Conservation (phyloP, 169 alveolate genomes). For the Eimeria necatrix region DNA sequence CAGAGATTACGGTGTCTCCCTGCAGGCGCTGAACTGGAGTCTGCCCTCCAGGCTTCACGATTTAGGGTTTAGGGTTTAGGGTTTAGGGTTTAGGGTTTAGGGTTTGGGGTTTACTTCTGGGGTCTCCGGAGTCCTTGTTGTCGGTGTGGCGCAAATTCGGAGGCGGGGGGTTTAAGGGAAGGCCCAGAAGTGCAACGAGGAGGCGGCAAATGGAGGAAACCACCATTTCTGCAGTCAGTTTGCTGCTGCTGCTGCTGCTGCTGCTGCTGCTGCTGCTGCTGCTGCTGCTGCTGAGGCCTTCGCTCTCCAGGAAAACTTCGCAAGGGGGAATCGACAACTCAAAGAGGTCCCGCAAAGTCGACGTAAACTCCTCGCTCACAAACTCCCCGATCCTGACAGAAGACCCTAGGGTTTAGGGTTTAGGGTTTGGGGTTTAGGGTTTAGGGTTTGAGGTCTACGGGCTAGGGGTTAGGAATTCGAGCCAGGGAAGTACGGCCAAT, state of each 20-base stretch:
- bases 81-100: slow-evolving; percentile 38
- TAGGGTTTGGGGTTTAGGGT: background rate
- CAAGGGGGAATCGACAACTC: slow-evolving; percentile 49
- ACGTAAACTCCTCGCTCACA: background rate
- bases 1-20: background rate
- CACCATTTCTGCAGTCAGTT: slow-evolving; percentile 51
- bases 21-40: no score
- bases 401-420: background rate
- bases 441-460: background rate
- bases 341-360: background rate
- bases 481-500: no score
- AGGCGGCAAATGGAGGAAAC: slow-evolving; percentile 39
- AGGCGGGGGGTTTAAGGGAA: slow-evolving; percentile 11
- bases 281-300: background rate
- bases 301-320: slow-evolving; percentile 5
- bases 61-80: background rate
- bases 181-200: slow-evolving; percentile 52
- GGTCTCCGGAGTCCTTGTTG: background rate
- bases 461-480: background rate
- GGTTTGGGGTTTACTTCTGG: slow-evolving; percentile 46
- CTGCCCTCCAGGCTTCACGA: no score
- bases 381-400: background rate
- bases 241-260: slow-evolving; percentile 71
- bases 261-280: slow-evolving; percentile 73
- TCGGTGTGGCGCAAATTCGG: background rate